These are phyloP conservation scores for Calycina herbarum DNA, from an alignment of 2,329 filamentous ascomycete genomes.

Conservation along the genomic window DNA sequence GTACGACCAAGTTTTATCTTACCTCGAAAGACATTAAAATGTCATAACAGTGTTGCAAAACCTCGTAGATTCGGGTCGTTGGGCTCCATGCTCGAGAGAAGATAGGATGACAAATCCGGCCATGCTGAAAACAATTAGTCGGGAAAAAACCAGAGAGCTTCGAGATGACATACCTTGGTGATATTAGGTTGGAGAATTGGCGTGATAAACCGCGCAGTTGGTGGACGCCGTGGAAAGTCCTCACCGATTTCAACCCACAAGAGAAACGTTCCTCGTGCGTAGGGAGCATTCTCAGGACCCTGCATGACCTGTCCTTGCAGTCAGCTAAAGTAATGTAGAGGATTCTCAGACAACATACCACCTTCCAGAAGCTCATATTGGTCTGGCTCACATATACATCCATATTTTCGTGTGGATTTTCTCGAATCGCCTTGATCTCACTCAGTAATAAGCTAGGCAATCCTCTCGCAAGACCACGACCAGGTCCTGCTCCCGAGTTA, in stretches of 20 bases:
- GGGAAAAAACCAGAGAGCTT: too few species aligned
- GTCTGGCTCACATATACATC: conserved; percentile 30
- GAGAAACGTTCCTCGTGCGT: conserved; percentile 44
- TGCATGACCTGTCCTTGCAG: conserved; percentile 48
- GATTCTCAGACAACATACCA: conserved; percentile 33
- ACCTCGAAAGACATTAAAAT: conserved; percentile 30
- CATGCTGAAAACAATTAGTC: conserved; percentile 21
- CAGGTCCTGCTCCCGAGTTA: neutral
- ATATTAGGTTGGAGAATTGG: conserved; percentile 32
- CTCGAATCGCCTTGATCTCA: conserved; percentile 26
- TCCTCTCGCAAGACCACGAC: neutral
- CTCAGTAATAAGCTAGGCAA: conserved; percentile 13
- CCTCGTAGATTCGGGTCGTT: conserved; percentile 23
- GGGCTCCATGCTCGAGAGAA: conserved; percentile 30
- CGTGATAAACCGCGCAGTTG: conserved; percentile 27
- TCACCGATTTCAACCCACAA: conserved; percentile 27
- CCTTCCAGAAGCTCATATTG: conserved; percentile 51
- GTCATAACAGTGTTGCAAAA: conserved; percentile 29
- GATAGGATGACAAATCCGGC: conserved; percentile 31
- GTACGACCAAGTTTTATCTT: neutral
- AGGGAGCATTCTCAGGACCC: conserved; percentile 61
- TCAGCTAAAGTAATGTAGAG: neutral
- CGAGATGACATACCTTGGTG: conserved; percentile 25
- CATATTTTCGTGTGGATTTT: conserved; percentile 26
- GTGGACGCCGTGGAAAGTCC: conserved; percentile 25